phyloP scores from a whole-genome alignment of 1,284 basidiomycete genomes.

The Chiua sp. region DNA sequence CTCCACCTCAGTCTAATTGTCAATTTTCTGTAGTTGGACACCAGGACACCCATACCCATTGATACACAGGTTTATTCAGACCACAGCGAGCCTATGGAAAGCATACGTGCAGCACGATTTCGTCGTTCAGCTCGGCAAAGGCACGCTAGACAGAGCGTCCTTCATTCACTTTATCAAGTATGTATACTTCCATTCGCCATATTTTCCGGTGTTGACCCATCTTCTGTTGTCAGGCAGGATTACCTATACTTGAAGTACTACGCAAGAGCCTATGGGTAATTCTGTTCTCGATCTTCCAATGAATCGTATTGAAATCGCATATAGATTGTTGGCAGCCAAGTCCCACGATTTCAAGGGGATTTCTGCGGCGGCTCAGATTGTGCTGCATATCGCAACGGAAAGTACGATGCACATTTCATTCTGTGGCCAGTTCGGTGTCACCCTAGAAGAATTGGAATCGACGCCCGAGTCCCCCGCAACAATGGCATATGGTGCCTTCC shows the following conservation, averaged over 20 bases:
- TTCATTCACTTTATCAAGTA: conserved; percentile 91
- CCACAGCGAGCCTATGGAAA: conserved; percentile 66
- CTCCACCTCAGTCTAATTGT: not conserved
- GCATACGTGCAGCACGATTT: conserved; percentile 86
- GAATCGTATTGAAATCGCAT: not conserved
- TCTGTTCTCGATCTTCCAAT: not conserved
- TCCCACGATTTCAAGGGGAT: conserved; percentile 71
- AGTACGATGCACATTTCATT: conserved; percentile 75
- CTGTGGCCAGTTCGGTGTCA: conserved; percentile 75
- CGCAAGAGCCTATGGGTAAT: conserved; percentile 72
- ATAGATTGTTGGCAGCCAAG: conserved; percentile 80
- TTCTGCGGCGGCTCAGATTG: conserved; percentile 65
- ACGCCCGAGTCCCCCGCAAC: conserved; percentile 73
- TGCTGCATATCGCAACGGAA: conserved; percentile 72
- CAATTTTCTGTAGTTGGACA: conserved; percentile 53
- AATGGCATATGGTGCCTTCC: conserved; percentile 88
- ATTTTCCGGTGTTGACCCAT: not conserved
- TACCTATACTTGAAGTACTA: conserved; percentile 83
- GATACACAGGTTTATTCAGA: conserved; percentile 68
- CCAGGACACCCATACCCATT: conserved; percentile 70
- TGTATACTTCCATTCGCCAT: conserved; percentile 19
- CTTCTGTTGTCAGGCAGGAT: conserved; percentile 60
- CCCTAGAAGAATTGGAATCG: conserved; percentile 59
- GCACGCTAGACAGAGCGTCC: conserved; percentile 64
- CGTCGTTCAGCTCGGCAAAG: conserved; percentile 74